These are phyloP conservation scores for Colletotrichum zoysiae DNA, from an alignment of 2,329 filamentous ascomycete genomes.

Conservation along the genomic window DNA sequence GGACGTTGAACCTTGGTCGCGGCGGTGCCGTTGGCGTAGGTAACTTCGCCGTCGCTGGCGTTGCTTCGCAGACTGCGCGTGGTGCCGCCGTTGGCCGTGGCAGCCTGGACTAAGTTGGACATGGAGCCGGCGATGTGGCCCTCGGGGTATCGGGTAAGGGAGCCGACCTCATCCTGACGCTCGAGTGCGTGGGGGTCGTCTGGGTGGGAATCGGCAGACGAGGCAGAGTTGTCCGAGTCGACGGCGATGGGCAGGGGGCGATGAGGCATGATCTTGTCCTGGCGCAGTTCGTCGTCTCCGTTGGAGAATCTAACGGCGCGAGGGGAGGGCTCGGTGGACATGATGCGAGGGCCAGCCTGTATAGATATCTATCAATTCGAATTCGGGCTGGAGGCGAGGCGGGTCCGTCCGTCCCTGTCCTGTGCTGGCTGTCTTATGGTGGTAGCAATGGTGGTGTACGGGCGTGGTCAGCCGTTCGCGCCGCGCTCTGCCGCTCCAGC, in stretches of 20 bases:
- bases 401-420: neutral
- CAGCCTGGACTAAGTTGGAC: conserved; percentile 52
- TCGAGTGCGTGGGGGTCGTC: conserved; percentile 62
- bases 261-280: conserved; percentile 57
- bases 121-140: conserved; percentile 56
- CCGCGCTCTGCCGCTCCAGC: conserved; percentile 37
- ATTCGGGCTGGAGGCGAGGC: neutral
- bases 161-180: conserved; percentile 62
- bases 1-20: conserved; percentile 71
- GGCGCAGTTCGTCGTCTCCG: conserved; percentile 57
- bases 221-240: conserved; percentile 63
- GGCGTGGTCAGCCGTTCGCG: conserved; percentile 31
- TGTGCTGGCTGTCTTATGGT: neutral
- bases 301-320: conserved; percentile 69
- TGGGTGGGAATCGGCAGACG: conserved; percentile 58
- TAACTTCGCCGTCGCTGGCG: conserved; percentile 44
- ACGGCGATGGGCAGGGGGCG: conserved; percentile 52
- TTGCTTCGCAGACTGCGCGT: conserved; percentile 43
- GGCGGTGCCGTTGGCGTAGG: conserved; percentile 47
- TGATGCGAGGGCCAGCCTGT: conserved; percentile 24
- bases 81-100: conserved; percentile 39
- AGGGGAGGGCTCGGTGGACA: conserved; percentile 62
- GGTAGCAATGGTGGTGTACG: conserved; percentile 16
- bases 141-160: conserved; percentile 60
- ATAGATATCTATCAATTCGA: conserved; percentile 22